Base-by-base conservation (phyloP, 2,329 filamentous ascomycete species). In the Fonsecaea erecta region DNA sequence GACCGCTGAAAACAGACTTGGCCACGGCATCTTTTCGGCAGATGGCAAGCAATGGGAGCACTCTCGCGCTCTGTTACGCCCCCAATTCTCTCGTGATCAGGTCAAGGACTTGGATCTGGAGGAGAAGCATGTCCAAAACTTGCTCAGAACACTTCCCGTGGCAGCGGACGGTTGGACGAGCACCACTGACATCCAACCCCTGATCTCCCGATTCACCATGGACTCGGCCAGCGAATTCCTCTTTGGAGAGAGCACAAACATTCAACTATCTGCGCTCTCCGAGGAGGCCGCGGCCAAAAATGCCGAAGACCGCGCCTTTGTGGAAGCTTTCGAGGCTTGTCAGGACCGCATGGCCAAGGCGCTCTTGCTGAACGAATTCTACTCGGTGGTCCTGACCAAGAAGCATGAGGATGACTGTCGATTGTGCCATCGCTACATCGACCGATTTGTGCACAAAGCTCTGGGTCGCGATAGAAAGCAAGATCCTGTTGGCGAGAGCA, bases 21-120 rank as follows among this genome's bases (percentile, higher is more conserved):
- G 76, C 1, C 70, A 72, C 73, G 80, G 82, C 62, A 86, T 87
- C 68, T 84, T 84, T 77, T 89, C 89, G 2, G 93, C 90, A 0
- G 93, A 96, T 75, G 89, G 90, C 11, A 81, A 87, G 26, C 78
- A 84, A 55, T 96, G 93, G 93, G 55, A 64, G 24, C 70, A 71
- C 48, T 93, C 89, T 58, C 85, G 93, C 14, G 88, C 91, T 69
- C 82, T 97, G 64, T 88, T 97, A 67, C 84, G 93, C 2, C 93
- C 93, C 0, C 92, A 96, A 73, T 97, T 97, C 77, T 87, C 92
- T 73, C 90, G 90, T 71, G 90, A 95, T 73, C 90, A 93, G 21
- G 86, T 97, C 43, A 90, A 88, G 68, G 91, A 97, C 76, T 79
- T 97, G 67, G 84, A 91, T 60, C 88, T 89, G 64, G 93, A 96